Evolutionary conservation across 345 rosid genomes (phyloP), one percentile per base, ranked within the genome.

Genomic region (Hevea brasiliensis): DNA sequence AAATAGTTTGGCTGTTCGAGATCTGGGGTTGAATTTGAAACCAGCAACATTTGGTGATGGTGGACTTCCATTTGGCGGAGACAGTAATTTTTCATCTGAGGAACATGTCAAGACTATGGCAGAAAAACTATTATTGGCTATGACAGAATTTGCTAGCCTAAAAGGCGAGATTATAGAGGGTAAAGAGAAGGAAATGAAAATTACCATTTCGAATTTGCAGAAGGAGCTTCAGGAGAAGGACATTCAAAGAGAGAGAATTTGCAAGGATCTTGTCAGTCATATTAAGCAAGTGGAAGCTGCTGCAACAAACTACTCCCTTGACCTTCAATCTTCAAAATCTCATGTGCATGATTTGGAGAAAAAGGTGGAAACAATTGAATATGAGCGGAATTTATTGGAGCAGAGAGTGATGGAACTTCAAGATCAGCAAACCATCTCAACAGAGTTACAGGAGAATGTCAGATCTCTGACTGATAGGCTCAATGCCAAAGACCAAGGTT

Each of bases 181-280:
- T 65, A 84, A 81, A 57, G 85, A 80, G 67, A 87, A 88, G 81
- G 95, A 89, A 80, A 87, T 88, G 95, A 89, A 88, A 80, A 60
- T 71, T 8, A 86, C 82, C 56, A 85, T 89, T 41, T 80, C 87
- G 77, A 87, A 86, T 83, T 85, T 91, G 89, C 94, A 84, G 85
- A 90, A 83, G 79, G 94, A 88, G 87, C 88, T 95, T n/a, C 94
- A 88, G 72, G 99, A 95, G 87, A 95, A 94, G 79, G 91, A 92
- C 72, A 75, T 90, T 64, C 94, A 90, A 73, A 89, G 80, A 74
- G 97, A 95, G 66, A 82, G 86, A 81, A 87, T 88, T 71, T 90
- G 91, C 89, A 77, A 74, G 84, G 99, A 95, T 72, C 91, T 95
- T 21, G 94, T 87, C 35, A 76, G 78, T 86, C 99, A 95, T 90